Percentiles rank a stretch among this genome's conserved stretches.
phyloP scores from a whole-genome alignment of 306 rosid genomes.

The Sicyos baderoa region DNA sequence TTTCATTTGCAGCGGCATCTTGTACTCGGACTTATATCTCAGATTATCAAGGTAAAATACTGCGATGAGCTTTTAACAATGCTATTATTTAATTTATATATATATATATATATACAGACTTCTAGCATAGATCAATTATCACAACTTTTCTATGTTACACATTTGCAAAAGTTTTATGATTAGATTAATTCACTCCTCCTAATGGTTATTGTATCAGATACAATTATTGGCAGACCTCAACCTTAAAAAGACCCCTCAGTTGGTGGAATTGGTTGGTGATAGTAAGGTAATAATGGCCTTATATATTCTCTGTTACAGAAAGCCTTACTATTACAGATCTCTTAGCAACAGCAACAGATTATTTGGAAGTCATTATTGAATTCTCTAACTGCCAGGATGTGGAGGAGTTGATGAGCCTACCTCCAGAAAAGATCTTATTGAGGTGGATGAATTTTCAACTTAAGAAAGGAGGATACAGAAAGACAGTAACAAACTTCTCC shows the following conservation, averaged over 20 bases:
- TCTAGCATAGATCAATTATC: background rate
- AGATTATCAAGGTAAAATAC: slow-evolving; percentile 75
- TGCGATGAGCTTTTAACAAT: background rate
- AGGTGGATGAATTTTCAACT: slow-evolving; percentile 97
- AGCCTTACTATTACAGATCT: background rate
- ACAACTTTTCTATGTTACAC: background rate
- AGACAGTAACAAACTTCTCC: slow-evolving; percentile 75
- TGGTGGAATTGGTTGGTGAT: slow-evolving; percentile 86
- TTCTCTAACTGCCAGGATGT: slow-evolving; percentile 52
- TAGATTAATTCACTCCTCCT: slow-evolving; percentile 9
- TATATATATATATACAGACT: background rate
- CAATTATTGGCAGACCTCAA: slow-evolving; percentile 94
- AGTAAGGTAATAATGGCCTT: slow-evolving; percentile 45
- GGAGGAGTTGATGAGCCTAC: slow-evolving; percentile 87
- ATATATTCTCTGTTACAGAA: slow-evolving; percentile 1
- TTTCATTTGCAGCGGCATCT: slow-evolving; percentile 82
- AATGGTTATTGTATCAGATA: slow-evolving; percentile 40
- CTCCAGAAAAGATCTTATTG: slow-evolving; percentile 91
- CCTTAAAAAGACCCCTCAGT: slow-evolving; percentile 91
- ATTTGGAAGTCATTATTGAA: slow-evolving; percentile 18
- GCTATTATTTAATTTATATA: background rate
- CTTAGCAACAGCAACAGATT: slow-evolving; percentile 1
- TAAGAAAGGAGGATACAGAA: slow-evolving; percentile 72
- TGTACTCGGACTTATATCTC: slow-evolving; percentile 90
- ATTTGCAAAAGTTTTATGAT: background rate